phyloP scores from a whole-genome alignment of 176 grass and related monocot species.

The Oryza glaberrima region DNA sequence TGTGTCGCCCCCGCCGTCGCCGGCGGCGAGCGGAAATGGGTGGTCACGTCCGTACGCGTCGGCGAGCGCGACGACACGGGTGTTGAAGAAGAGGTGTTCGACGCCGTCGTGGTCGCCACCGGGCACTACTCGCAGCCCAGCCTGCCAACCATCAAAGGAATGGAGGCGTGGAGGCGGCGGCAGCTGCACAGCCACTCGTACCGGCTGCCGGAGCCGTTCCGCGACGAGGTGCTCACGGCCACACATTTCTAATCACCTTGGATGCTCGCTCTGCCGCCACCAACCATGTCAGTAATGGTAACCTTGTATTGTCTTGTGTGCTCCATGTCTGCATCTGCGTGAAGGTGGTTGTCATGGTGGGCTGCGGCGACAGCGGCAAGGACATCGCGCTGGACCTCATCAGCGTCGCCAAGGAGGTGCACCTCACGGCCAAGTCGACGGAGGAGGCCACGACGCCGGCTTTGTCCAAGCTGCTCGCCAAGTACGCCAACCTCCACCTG shows the following conservation, averaged over 20 bases:
- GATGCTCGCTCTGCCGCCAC: no score
- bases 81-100: constrained; percentile 31
- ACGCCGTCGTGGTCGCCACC: constrained; percentile 41
- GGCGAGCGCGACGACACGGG: background rate
- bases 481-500: constrained; percentile 3
- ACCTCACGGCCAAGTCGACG: background rate
- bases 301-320: no score
- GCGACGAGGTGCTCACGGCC: constrained; percentile 9
- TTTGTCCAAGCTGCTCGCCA: constrained; percentile 19
- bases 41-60: background rate
- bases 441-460: background rate
- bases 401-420: constrained; percentile 34
- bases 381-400: constrained; percentile 34
- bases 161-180: constrained; percentile 21
- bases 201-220: constrained; percentile 30
- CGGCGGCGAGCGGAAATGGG: constrained; percentile 5
- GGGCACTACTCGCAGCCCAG: constrained; percentile 44
- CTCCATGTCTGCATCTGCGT: no score
- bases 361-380: constrained; percentile 19
- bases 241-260: no score
- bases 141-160: constrained; percentile 13
- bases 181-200: constrained; percentile 40
- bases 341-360: constrained; percentile 33
- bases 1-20: background rate
- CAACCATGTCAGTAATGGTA: no score